Conservation (phyloP, 208 protist genomes). For the Angomonas deanei region DNA sequence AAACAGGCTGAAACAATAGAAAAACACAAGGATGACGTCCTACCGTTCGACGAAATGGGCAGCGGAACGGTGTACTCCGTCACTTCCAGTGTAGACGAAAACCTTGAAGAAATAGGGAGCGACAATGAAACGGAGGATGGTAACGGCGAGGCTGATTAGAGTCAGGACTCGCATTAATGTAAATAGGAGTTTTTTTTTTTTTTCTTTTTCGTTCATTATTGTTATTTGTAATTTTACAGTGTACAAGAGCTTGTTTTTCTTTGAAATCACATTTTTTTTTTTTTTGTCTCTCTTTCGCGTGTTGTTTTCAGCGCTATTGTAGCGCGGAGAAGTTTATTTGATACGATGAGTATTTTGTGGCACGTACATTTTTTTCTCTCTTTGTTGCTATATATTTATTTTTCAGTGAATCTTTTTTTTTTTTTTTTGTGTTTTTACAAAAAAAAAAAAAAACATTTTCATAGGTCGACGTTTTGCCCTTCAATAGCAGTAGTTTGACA, state of each 20-base stretch:
- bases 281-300: neutral
- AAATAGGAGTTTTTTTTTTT: slow-evolving; percentile 11
- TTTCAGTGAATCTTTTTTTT: too few relatives aligned
- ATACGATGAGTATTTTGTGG: too few relatives aligned
- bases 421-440: too few relatives aligned
- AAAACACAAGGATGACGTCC: slow-evolving; percentile 2
- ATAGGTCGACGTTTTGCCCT: too few relatives aligned
- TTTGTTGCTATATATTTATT: too few relatives aligned
- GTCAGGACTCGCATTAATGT: slow-evolving; percentile 7
- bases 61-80: neutral
- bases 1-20: slow-evolving; percentile 20
- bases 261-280: neutral
- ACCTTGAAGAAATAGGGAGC: neutral
- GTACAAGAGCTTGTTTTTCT: neutral
- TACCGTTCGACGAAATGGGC: neutral
- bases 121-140: slow-evolving; percentile 6
- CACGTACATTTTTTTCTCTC: too few relatives aligned
- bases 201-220: slow-evolving; percentile 15
- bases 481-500: neutral
- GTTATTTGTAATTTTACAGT: slow-evolving; percentile 6
- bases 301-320: neutral
- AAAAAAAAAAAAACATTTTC: neutral
- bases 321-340: neutral
- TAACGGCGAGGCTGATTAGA: slow-evolving; percentile 13
- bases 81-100: neutral